Conservation (phyloP, 345 rosid genomes). For the Citrus unshiu region DNA sequence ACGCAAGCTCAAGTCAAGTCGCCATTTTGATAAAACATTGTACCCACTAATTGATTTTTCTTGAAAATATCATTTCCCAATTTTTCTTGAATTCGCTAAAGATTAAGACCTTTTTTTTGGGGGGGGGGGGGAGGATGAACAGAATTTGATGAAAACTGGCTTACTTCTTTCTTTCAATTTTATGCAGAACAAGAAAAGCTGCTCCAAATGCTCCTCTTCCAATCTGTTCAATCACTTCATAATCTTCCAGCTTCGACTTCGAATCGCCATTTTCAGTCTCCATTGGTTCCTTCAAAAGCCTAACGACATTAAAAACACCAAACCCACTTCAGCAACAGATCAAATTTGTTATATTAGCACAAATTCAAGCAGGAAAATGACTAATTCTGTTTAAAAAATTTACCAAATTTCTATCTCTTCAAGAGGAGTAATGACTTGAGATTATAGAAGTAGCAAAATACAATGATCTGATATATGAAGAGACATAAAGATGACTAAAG, state of each 20-base stretch:
- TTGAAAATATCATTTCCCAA: background rate
- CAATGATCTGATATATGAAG: constrained; percentile 14
- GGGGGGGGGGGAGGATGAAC: too few species aligned
- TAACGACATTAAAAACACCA: background rate
- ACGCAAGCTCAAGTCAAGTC: background rate
- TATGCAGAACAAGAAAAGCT: constrained; percentile 84
- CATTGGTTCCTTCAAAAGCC: constrained; percentile 38
- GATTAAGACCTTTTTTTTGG: background rate
- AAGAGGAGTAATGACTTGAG: background rate
- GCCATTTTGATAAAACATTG: background rate
- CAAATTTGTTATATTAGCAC: background rate
- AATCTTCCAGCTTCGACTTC: constrained; percentile 71
- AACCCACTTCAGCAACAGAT: constrained; percentile 9
- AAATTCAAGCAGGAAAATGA: background rate
- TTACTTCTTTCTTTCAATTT: constrained; percentile 66
- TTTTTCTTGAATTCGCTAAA: background rate
- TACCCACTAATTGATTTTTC: background rate
- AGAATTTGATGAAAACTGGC: background rate
- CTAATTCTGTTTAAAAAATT: background rate
- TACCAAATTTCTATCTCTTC: background rate
- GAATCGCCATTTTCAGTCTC: constrained; percentile 41
- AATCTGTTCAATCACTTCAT: constrained; percentile 82
- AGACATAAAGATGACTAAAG: constrained; percentile 32
- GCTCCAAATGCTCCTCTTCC: constrained; percentile 81
- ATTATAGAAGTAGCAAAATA: background rate